Evolutionary conservation across 148 eudicot species (phyloP), one percentile per base, ranked within the genome.

Genomic region (Hydrangea macrophylla): DNA sequence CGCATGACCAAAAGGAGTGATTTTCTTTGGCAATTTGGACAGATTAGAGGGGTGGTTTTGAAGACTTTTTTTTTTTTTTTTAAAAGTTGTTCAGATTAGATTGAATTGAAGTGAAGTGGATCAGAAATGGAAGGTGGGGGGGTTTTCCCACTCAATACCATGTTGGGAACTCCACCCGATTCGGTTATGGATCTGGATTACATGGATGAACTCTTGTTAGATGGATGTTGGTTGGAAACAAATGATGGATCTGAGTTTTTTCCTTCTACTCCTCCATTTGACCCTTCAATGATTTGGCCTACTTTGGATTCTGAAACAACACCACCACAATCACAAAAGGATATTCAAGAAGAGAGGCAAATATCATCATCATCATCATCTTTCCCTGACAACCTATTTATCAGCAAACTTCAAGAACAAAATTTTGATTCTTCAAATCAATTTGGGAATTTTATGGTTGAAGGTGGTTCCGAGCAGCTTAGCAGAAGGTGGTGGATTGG

Each of bases 201-300:
- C 68, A 88, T 90, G 85, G 90, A 92, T 79, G 90, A 89, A 55
- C 81, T 92, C 36, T 79, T 92, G 65, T 65, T 86, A 33, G 92
- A 85, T 56, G 97, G 97, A 15, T 92, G 92, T 82, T 92, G 97
- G 96, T 74, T 89, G 48, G 96, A 85, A 70, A 73, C 90, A 45
- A 72, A 76, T 28, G 80, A 78, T 70, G 96, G 86, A 51, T 89
- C 89, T 65, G 83, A 76, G 3, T 82, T 83, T 78, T 79, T 84
- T 31, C 75, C 66, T 39, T 73, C 73, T 1, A 53, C 62, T 75
- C 65, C 84, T 35, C 81, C 76, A 50, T 82, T 85, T 32, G 92
- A 89, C 7, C 70, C 92, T 70, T 79, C 92, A 0, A 77, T 74
- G n/a, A 27, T 61, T 1, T 85, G 90, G 87, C 82, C 86, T 27